Evolutionary conservation across 2,329 filamentous ascomycete species (phyloP).

Genomic region (Aplosporella prunicola): DNA sequence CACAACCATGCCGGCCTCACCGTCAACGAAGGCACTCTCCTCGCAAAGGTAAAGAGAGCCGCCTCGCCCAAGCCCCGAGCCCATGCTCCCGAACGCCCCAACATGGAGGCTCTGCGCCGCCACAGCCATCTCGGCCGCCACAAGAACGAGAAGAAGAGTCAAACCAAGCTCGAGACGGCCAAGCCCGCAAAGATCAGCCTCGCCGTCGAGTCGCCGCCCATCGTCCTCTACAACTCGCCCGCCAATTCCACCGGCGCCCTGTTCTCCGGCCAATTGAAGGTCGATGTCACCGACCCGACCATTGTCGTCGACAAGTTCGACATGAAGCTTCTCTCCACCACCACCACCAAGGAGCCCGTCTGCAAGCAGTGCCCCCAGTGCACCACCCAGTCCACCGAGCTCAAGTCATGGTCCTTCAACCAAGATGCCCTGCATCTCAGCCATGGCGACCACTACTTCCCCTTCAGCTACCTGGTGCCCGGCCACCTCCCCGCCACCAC

Average conservation of each 20-base stretch:
- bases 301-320: constrained; percentile 61
- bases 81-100: constrained; percentile 8
- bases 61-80: constrained; percentile 3
- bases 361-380: constrained; percentile 71
- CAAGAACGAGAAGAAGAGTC: constrained; percentile 24
- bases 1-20: constrained; percentile 1
- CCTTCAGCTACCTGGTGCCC: constrained; percentile 78
- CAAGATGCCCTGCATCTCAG: constrained; percentile 43
- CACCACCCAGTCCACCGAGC: constrained; percentile 57
- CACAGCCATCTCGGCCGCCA: constrained; percentile 21
- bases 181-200: constrained; percentile 47
- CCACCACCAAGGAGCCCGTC: constrained; percentile 74
- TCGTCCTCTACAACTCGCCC: constrained; percentile 71
- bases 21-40: constrained; percentile 1
- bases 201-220: constrained; percentile 74
- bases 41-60: constrained; percentile 10
- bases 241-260: constrained; percentile 72
- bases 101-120: constrained; percentile 31
- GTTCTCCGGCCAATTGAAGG: constrained; percentile 70
- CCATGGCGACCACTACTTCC: constrained; percentile 62
- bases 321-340: constrained; percentile 61
- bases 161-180: constrained; percentile 25
- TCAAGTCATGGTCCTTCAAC: constrained; percentile 68
- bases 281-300: constrained; percentile 58
- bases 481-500: constrained; percentile 80